Evolutionary conservation across 2,329 filamentous ascomycete species (phyloP).

Genomic region (Davidsoniella neocaledoniae): DNA sequence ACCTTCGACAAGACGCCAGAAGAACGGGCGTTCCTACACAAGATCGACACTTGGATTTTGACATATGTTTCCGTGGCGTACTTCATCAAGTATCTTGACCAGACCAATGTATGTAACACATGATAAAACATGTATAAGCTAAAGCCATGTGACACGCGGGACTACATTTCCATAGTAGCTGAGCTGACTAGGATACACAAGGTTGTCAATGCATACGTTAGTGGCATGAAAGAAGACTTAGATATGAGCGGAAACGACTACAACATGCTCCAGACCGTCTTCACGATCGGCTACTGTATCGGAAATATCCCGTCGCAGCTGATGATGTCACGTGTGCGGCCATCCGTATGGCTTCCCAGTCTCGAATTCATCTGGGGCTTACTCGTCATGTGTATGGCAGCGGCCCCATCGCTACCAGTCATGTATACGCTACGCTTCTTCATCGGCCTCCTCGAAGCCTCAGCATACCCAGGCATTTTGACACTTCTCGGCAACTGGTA

Average conservation of each 20-base stretch:
- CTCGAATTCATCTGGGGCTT: conserved; percentile 22
- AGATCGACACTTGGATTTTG: conserved; percentile 20
- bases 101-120: conserved; percentile 15
- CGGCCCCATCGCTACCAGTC: conserved; percentile 22
- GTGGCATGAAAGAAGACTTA: conserved; percentile 34
- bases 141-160: too few species aligned
- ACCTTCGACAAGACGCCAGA: conserved; percentile 20
- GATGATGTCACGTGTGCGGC: conserved; percentile 23
- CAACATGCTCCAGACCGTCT: conserved; percentile 35
- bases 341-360: conserved; percentile 24
- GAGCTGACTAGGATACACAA: not conserved
- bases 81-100: conserved; percentile 24
- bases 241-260: conserved; percentile 35
- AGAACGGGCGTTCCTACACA: conserved; percentile 16
- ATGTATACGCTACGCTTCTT: conserved; percentile 28
- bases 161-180: too few species aligned
- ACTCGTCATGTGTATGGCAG: conserved; percentile 22
- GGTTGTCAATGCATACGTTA: conserved; percentile 25
- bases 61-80: conserved; percentile 22
- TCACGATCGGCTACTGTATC: conserved; percentile 44
- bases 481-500: conserved; percentile 29
- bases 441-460: conserved; percentile 24
- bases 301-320: conserved; percentile 24
- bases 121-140: not conserved
- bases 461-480: conserved; percentile 23